Evolutionary conservation across 2,329 filamentous ascomycete genomes (phyloP), one percentile per base, ranked within the genome.

Genomic region (Pezicula carpinea): DNA sequence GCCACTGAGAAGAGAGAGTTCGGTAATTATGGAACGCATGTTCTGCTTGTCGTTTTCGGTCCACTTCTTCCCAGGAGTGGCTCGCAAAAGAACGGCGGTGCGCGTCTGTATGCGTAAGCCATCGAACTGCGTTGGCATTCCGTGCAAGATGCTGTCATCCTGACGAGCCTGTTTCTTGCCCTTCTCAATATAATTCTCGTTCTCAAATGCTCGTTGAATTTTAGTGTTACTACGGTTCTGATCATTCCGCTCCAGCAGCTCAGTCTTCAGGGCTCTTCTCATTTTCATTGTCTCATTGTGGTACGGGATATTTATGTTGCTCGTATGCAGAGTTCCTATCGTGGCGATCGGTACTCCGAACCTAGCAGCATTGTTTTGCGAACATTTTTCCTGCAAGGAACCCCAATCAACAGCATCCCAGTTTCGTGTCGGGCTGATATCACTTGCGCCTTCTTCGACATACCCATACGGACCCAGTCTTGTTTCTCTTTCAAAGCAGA

Each of bases 21-120:
- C 90, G 49, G 80, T 84, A 55, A 95, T 80, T 60, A 95, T 77
- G 31, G 89, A 80, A 22, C 90, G 84, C 34, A 95, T 80, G 45
- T 83, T 83, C 63, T 91, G 82, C 60, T 87, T 80, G 62, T 92
- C 87, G 60, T 92, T 87, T 34, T 87, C 78, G 22, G 83, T 87
- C 64, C 90, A 96, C 22, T 79, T 65, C 63, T 87, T 89, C 47
- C 82, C 84, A 26, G 79, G 81, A 72, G 86, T 92, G 0, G 87
- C 84, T 32, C 89, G 82, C 32, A 95, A 75, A 5, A 96, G 66
- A 8, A 95, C 66, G 1, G 86, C 89, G 0, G 87, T 90, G 31
- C 89, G 77, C 3, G 68, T 61, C 58, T 79, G 75, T 43, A 57
- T 59, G 3, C 26, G 19, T 11, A 40, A 10, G n/a, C 13, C 22